phyloP scores from a whole-genome alignment of 768 basidiomycete genomes.

The Inosperma sp. region DNA sequence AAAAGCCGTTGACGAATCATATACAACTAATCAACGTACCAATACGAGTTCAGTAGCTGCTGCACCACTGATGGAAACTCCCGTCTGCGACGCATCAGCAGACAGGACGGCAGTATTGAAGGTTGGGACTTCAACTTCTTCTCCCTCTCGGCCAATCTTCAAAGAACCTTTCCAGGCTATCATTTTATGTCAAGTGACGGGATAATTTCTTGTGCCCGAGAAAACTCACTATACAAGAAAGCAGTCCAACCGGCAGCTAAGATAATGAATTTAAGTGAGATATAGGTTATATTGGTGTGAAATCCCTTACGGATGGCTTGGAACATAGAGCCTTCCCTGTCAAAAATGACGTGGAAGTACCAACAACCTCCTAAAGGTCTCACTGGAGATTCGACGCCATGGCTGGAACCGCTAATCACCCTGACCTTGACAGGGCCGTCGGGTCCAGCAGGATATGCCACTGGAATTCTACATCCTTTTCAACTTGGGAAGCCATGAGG shows the following conservation, averaged over 20 bases:
- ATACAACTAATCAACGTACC: conserved; percentile 35
- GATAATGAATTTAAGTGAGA: conserved; percentile 1
- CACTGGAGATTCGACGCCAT: conserved; percentile 84
- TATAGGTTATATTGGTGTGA: not conserved
- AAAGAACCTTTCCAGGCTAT: conserved; percentile 65
- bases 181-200: not conserved
- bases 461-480: conserved; percentile 50
- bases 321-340: conserved; percentile 60
- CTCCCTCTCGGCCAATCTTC: conserved; percentile 47
- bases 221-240: conserved; percentile 70
- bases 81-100: conserved; percentile 50
- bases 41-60: conserved; percentile 71
- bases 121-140: conserved; percentile 36
- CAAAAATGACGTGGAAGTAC: conserved; percentile 80
- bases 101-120: conserved; percentile 88
- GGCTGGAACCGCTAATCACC: conserved; percentile 86
- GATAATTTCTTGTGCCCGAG: not conserved
- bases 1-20: conserved; percentile 9
- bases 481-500: not conserved
- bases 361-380: conserved; percentile 90
- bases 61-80: conserved; percentile 58
- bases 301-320: conserved; percentile 69
- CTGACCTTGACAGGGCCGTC: conserved; percentile 68
- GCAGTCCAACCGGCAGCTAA: conserved; percentile 84
- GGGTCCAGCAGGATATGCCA: conserved; percentile 64